Evolutionary conservation across 139 green algal species (phyloP), one percentile per base, ranked within the genome.

Genomic region (Closterium sp.): DNA sequence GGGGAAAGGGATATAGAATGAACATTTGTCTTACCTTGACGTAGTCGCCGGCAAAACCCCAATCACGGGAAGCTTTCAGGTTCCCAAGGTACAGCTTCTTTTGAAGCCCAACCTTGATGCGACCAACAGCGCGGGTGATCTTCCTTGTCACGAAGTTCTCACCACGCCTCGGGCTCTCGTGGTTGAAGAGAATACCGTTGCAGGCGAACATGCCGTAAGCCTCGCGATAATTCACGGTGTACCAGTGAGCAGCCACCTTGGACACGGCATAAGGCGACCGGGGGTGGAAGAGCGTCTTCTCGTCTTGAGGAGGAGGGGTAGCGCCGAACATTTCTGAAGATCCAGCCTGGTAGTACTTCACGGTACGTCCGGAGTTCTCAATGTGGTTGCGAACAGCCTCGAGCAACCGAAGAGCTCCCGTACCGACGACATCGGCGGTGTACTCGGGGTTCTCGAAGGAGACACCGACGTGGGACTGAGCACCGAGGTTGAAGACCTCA

Each of bases 121-220:
- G 91, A 4, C 96, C 96, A 17, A 94, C 85, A 27, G 92, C 92
- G 22, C 92, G 89, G 4, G 92, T 94, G 21, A 94, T 96, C 94
- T 98, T 98, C 86, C 97, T 94, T 9, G 97, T 98, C 10, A 98
- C 97, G 91, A 98, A 98, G 24, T 94, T 97, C 92, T 97, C 96
- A 73, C 97, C 97, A 91, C 97, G 96, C 9, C 95, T 94, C 17
- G 97, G 96, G 1, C 93, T 96, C 94, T 98, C 97, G 92, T 98
- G 97, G 94, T 98, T 98, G 95, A 98, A 98, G 28, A 98, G 95
- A 79, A 98, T 97, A 88, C 97, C 97, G 92, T 97, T 97, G 94
- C 96, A 97, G 85, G 95, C 95, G 89, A 96, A 97, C 92, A 97
- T 97, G 89, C 95, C 89, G 92, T 97, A 97, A 0, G 97, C 94